Percentiles rank a stretch among this genome's conserved stretches.
These are phyloP conservation scores for Chaetomiaceae sp. DNA, from an alignment of 2,329 filamentous ascomycete species.

Conservation along the genomic window DNA sequence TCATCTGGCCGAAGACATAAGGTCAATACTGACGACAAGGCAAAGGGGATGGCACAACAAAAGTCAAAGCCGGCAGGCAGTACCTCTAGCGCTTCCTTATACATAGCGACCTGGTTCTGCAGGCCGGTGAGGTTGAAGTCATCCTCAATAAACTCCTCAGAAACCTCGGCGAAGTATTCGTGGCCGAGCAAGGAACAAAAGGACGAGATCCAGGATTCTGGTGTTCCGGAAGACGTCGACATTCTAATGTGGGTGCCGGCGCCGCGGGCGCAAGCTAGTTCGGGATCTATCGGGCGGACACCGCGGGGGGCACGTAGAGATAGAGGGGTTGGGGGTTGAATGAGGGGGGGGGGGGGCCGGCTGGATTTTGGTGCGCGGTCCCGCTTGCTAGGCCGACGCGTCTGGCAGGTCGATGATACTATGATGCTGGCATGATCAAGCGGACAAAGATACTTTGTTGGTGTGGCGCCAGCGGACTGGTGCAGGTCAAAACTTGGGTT, in stretches of 20 bases:
- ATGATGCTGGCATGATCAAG: slow-evolving; percentile 22
- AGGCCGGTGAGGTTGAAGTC: slow-evolving; percentile 98
- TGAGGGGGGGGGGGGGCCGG: background rate
- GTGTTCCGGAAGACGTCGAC: slow-evolving; percentile 57
- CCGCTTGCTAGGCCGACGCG: slow-evolving; percentile 17
- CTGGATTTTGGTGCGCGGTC: slow-evolving; percentile 4
- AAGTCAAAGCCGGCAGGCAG: background rate
- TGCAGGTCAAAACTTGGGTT: background rate
- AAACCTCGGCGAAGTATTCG: slow-evolving; percentile 98
- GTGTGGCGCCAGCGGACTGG: background rate
- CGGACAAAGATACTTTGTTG: background rate
- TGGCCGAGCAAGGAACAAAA: slow-evolving; percentile 95
- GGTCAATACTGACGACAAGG: slow-evolving; percentile 19
- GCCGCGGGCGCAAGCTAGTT: background rate
- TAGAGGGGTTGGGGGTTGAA: background rate
- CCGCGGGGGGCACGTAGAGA: no score
- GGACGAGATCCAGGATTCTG: slow-evolving; percentile 95
- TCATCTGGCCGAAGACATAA: slow-evolving; percentile 62
- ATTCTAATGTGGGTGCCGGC: slow-evolving; percentile 34
- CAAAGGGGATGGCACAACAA: background rate
- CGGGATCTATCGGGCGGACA: no score
- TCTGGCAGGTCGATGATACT: slow-evolving; percentile 15
- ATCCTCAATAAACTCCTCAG: slow-evolving; percentile 98
- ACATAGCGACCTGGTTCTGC: slow-evolving; percentile 94
- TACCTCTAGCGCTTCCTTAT: slow-evolving; percentile 93